phyloP scores from a whole-genome alignment of 352 stramenopile genomes.

The Aphanomyces invadans region DNA sequence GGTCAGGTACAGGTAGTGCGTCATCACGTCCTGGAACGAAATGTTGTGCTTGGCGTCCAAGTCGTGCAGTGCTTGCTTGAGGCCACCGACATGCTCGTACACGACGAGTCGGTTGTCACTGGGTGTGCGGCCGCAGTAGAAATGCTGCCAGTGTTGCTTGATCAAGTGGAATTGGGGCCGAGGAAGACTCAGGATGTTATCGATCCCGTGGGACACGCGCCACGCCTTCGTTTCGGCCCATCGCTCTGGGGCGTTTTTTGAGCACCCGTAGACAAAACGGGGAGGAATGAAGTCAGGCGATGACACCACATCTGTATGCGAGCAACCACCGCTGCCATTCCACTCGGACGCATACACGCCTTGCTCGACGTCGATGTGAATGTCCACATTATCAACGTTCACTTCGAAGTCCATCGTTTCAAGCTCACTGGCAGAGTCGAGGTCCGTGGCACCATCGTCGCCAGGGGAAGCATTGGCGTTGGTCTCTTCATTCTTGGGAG shows the following conservation, averaged over 20 bases:
- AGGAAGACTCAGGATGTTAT: slow-evolving; percentile 11
- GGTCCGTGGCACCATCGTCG: not conserved
- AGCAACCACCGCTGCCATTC: slow-evolving; percentile 22
- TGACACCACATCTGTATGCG: not conserved
- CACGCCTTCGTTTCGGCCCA: slow-evolving; percentile 13
- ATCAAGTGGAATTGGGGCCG: slow-evolving; percentile 14
- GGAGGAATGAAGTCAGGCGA: slow-evolving; percentile 14
- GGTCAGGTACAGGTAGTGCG: slow-evolving; percentile 23
- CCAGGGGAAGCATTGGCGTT: not conserved
- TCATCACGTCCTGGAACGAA: slow-evolving; percentile 22
- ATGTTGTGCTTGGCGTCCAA: slow-evolving; percentile 13
- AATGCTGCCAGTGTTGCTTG: slow-evolving; percentile 18
- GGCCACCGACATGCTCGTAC: slow-evolving; percentile 20
- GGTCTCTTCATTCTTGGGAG: not conserved
- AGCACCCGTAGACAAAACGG: slow-evolving; percentile 17
- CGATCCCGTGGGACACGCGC: slow-evolving; percentile 10
- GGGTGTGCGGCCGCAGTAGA: slow-evolving; percentile 20
- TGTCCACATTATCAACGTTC: slow-evolving; percentile 18
- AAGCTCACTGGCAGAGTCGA: not conserved
- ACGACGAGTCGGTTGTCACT: slow-evolving; percentile 19
- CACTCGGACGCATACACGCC: slow-evolving; percentile 15
- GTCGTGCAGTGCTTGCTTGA: slow-evolving; percentile 10
- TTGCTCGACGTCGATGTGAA: slow-evolving; percentile 13
- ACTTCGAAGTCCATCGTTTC: slow-evolving; percentile 10
- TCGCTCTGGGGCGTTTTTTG: slow-evolving; percentile 4